Conservation (phyloP, 2,329 filamentous ascomycete genomes). For the Colletotrichum sojae region DNA sequence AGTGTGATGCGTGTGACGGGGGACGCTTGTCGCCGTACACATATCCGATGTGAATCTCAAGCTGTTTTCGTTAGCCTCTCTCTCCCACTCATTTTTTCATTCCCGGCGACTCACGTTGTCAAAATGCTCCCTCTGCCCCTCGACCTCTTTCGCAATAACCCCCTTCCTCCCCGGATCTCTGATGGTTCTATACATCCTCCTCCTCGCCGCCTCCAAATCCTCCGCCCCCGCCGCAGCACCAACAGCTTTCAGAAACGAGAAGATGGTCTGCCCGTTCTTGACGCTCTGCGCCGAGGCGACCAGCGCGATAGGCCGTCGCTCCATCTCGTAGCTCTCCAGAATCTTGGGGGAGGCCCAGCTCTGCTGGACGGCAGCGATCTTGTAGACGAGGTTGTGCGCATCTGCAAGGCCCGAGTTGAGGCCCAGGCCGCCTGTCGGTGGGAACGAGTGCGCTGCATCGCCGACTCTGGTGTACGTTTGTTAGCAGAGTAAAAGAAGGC, state of each 20-base stretch:
- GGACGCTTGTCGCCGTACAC: conserved; percentile 53
- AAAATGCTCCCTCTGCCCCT: conserved; percentile 57
- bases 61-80: conserved; percentile 33
- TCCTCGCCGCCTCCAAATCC: conserved; percentile 47
- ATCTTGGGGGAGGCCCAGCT: conserved; percentile 47
- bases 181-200: conserved; percentile 48
- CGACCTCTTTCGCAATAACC: conserved; percentile 50
- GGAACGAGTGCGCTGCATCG: conserved; percentile 52
- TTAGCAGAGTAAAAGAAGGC: neutral
- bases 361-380: conserved; percentile 54
- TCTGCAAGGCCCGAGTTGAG: conserved; percentile 51
- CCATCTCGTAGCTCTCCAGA: conserved; percentile 54
- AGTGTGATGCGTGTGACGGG: conserved; percentile 54
- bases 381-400: conserved; percentile 52
- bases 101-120: conserved; percentile 49
- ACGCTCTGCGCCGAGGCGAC: conserved; percentile 58
- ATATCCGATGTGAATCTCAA: conserved; percentile 60
- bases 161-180: conserved; percentile 48
- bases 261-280: conserved; percentile 60
- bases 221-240: conserved; percentile 52
- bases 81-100: too few species aligned
- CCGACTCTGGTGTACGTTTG: conserved; percentile 42
- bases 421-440: conserved; percentile 51
- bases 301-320: conserved; percentile 55
- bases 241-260: conserved; percentile 55